Evolutionary conservation across 1,139 yeast species (phyloP).

Genomic region (Scheffersomyces lignicola): DNA sequence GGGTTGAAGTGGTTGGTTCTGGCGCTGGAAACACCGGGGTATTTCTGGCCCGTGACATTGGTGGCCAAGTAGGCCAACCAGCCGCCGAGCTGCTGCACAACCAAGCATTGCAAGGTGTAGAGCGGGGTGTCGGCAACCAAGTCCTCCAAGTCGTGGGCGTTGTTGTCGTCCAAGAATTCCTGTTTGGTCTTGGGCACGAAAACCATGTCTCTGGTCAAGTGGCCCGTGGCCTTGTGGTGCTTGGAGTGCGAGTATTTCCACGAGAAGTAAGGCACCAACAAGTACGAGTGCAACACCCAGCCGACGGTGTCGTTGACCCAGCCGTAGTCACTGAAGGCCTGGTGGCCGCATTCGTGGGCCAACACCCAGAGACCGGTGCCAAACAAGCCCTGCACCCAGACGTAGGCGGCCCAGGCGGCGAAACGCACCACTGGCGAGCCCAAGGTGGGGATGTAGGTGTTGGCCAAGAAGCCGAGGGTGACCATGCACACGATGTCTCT

Average conservation of each 20-base stretch:
- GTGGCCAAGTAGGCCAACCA: slow-evolving; percentile 49
- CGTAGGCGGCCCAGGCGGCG: slow-evolving; percentile 56
- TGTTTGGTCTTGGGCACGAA: slow-evolving; percentile 57
- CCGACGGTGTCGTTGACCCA: slow-evolving; percentile 58
- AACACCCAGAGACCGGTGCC: slow-evolving; percentile 62
- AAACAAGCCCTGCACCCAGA: slow-evolving; percentile 43
- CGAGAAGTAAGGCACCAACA: slow-evolving; percentile 60
- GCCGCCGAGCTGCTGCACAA: slow-evolving; percentile 57
- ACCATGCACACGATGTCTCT: slow-evolving; percentile 53
- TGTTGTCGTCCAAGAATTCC: slow-evolving; percentile 32
- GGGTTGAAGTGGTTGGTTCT: slow-evolving; percentile 53
- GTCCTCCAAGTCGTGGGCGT: slow-evolving; percentile 38
- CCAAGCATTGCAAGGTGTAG: slow-evolving; percentile 40
- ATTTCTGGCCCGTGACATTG: slow-evolving; percentile 56
- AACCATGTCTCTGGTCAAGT: slow-evolving; percentile 60
- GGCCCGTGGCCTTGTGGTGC: slow-evolving; percentile 68
- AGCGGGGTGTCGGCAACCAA: slow-evolving; percentile 57
- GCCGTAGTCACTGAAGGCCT: slow-evolving; percentile 58
- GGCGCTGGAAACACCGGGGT: slow-evolving; percentile 33
- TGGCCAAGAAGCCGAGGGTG: slow-evolving; percentile 46
- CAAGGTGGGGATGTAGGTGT: slow-evolving; percentile 50
- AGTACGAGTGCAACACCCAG: slow-evolving; percentile 59
- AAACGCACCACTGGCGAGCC: slow-evolving; percentile 44
- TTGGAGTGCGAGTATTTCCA: slow-evolving; percentile 63
- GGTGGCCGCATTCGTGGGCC: slow-evolving; percentile 70